A percentile compares a stretch with the other conserved stretches of the same genome.
Evolutionary conservation across 495 filamentous ascomycete genomes (phyloP).

Genomic region (Podospora fimiseda): DNA sequence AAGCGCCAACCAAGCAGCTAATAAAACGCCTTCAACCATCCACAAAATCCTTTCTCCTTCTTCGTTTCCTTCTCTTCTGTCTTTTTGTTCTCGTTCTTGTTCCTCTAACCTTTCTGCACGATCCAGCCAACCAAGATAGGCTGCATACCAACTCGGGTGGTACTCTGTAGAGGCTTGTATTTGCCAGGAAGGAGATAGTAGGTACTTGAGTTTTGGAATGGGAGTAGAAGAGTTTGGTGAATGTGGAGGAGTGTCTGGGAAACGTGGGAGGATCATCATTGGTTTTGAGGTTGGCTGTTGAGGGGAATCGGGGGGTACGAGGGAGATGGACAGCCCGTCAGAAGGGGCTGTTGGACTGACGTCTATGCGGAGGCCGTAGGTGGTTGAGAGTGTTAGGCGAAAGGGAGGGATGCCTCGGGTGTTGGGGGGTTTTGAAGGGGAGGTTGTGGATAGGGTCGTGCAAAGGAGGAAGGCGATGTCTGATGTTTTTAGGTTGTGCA

Average conservation of each 20-base stretch:
- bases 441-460: not conserved
- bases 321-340: not conserved
- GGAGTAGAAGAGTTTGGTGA: too few relatives aligned
- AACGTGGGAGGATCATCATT: too few relatives aligned
- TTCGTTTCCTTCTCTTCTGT: not conserved
- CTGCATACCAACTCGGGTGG: not conserved
- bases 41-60: not conserved
- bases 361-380: not conserved
- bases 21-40: not conserved
- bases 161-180: not conserved
- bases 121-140: not conserved
- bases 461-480: conserved; percentile 2
- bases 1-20: conserved; percentile 2
- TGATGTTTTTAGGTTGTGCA: not conserved
- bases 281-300: too few relatives aligned
- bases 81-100: not conserved
- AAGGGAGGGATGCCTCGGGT: not conserved
- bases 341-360: not conserved
- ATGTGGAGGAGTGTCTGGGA: too few relatives aligned
- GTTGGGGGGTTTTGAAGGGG: not conserved
- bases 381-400: not conserved
- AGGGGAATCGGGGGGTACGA: too few relatives aligned
- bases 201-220: too few relatives aligned
- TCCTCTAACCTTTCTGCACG: not conserved
- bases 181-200: too few relatives aligned